Conservation (phyloP, 78 protist species). For the Pigoraptor vietnamica region DNA sequence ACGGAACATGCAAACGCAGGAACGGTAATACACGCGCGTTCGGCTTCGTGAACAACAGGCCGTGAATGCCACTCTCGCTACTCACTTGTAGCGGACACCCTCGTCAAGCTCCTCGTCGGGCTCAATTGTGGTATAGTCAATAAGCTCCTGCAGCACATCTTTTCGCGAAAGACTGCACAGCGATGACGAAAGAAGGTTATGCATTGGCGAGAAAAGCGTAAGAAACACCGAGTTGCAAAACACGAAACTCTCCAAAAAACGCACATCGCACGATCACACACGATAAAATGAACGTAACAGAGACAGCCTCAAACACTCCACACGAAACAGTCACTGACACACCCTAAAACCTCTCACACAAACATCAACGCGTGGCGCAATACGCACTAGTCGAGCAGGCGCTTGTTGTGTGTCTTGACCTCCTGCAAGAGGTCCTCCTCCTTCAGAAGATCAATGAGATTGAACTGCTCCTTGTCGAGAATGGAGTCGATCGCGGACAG, state of each 20-base stretch:
- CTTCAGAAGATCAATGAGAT: conserved; percentile 50
- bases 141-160: conserved; percentile 33
- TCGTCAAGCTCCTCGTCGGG: conserved; percentile 55
- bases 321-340: neutral
- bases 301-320: neutral
- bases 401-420: conserved; percentile 51
- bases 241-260: neutral
- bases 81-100: conserved; percentile 40
- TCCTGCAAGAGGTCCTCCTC: conserved; percentile 69
- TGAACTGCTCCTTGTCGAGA: conserved; percentile 47
- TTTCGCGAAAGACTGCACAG: conserved; percentile 35
- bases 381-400: conserved; percentile 54
- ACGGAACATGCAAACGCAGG: neutral
- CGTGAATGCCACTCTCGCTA: too few species aligned
- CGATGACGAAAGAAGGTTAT: too few species aligned
- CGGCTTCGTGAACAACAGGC: too few species aligned
- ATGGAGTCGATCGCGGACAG: conserved; percentile 60
- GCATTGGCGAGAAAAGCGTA: neutral
- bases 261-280: too few species aligned
- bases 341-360: neutral
- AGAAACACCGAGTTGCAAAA: neutral
- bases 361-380: neutral
- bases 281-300: too few species aligned
- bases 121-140: conserved; percentile 38
- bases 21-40: too few species aligned